phyloP scores from a whole-genome alignment of 176 grass and related monocot genomes.

The Puya raimondii region DNA sequence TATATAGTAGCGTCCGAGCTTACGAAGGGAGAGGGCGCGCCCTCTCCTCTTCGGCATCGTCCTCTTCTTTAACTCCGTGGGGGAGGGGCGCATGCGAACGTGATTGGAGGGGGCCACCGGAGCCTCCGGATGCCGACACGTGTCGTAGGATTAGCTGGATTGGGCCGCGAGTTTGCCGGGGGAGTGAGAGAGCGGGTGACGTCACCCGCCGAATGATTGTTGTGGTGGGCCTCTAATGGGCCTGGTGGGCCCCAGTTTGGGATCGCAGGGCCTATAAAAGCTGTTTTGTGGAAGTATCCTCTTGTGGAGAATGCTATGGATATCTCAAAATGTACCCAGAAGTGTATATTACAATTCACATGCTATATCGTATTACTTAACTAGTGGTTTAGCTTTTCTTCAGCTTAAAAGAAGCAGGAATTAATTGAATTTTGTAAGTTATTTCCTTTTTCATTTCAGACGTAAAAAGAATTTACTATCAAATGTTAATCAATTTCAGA shows the following conservation, averaged over 20 bases:
- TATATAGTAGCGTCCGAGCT: neutral
- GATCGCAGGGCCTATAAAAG: too few species aligned
- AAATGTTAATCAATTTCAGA: too few species aligned
- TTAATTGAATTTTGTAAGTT: too few species aligned
- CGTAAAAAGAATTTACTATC: too few species aligned
- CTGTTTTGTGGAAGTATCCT: too few species aligned
- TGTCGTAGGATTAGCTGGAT: slow-evolving; percentile 45
- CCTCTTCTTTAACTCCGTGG: neutral
- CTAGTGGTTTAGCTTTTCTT: too few species aligned
- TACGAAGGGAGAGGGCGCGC: neutral
- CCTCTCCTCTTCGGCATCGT: neutral
- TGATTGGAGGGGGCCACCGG: slow-evolving; percentile 6
- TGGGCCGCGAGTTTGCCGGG: slow-evolving; percentile 30
- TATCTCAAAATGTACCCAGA: too few species aligned
- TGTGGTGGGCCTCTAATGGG: slow-evolving; percentile 9
- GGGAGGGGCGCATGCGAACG: slow-evolving; percentile 14
- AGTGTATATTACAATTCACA: too few species aligned
- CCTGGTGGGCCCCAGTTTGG: neutral
- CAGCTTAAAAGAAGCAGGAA: too few species aligned
- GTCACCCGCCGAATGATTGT: neutral
- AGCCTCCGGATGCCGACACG: slow-evolving; percentile 33
- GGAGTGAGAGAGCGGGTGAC: neutral
- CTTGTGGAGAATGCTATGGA: too few species aligned
- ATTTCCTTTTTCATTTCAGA: too few species aligned
- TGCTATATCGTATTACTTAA: too few species aligned